Evolutionary conservation across 495 filamentous ascomycete species (phyloP).

Genomic region (Annulohypoxylon bovei): DNA sequence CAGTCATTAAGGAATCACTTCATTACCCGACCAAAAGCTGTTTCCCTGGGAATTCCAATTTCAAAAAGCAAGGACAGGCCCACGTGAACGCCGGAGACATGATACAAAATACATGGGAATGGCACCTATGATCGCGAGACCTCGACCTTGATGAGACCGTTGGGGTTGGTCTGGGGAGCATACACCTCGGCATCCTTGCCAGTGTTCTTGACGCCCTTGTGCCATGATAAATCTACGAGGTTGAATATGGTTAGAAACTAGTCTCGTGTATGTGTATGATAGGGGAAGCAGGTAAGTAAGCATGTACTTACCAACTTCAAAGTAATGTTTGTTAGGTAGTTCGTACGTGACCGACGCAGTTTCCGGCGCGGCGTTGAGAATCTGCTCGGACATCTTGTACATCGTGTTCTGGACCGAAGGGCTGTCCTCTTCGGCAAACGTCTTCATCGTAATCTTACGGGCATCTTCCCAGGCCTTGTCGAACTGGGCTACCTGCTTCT

Average conservation of each 20-base stretch:
- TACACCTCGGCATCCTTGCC: conserved; percentile 97
- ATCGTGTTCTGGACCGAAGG: conserved; percentile 96
- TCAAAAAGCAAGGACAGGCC: conserved; percentile 15
- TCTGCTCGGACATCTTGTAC: conserved; percentile 96
- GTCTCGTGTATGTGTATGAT: background rate
- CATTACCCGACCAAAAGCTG: conserved; percentile 1
- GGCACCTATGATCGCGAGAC: conserved; percentile 68
- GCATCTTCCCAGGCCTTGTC: conserved; percentile 80
- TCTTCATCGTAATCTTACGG: conserved; percentile 84
- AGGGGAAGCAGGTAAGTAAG: background rate
- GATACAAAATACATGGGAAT: conserved; percentile 9
- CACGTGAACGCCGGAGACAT: conserved; percentile 28
- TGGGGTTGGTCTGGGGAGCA: conserved; percentile 90
- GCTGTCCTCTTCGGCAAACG: conserved; percentile 90
- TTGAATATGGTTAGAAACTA: conserved; percentile 15
- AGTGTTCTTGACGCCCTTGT: conserved; percentile 96
- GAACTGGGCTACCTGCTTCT: conserved; percentile 71
- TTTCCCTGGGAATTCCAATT: conserved; percentile 14
- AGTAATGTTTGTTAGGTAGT: conserved; percentile 98
- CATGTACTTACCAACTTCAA: conserved; percentile 83
- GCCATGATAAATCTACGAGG: conserved; percentile 87
- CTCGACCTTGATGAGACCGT: conserved; percentile 95
- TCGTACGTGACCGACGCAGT: conserved; percentile 80
- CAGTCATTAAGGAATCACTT: conserved; percentile 7
- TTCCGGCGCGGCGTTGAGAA: conserved; percentile 77